Conservation (phyloP, 2,329 filamentous ascomycete genomes). For the Cladobotryum mycophilum region DNA sequence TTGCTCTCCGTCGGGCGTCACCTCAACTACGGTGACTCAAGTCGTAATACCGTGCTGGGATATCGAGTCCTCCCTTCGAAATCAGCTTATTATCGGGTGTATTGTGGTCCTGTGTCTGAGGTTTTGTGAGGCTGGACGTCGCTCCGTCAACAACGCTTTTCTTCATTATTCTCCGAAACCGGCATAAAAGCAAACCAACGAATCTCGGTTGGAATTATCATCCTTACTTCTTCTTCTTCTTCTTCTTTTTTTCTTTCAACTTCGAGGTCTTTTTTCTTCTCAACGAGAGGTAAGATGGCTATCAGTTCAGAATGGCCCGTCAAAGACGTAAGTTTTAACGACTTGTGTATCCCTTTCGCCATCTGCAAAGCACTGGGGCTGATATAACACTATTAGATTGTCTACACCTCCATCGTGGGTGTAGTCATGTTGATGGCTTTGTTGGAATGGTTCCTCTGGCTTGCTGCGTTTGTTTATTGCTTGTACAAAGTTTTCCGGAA, state of each 20-base stretch:
- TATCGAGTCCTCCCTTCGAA: background rate
- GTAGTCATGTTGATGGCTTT: constrained; percentile 76
- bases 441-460: constrained; percentile 91
- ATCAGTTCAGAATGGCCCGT: constrained; percentile 44
- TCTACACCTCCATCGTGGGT: constrained; percentile 77
- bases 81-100: background rate
- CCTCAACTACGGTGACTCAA: background rate
- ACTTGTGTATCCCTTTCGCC: background rate
- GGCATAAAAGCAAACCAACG: no score
- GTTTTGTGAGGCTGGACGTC: background rate
- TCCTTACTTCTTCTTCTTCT: no score
- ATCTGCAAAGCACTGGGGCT: background rate
- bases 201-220: no score
- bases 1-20: background rate
- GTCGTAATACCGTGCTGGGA: background rate
- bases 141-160: background rate
- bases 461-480: constrained; percentile 91
- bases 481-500: constrained; percentile 82
- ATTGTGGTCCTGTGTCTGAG: background rate
- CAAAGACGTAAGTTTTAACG: constrained; percentile 30
- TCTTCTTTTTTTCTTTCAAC: no score
- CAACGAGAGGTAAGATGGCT: constrained; percentile 31
- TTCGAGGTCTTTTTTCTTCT: no score
- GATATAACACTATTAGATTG: constrained; percentile 52
- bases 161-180: background rate